Evolutionary conservation across 495 filamentous ascomycete species (phyloP).

Genomic region (Penicillium crystallinum): DNA sequence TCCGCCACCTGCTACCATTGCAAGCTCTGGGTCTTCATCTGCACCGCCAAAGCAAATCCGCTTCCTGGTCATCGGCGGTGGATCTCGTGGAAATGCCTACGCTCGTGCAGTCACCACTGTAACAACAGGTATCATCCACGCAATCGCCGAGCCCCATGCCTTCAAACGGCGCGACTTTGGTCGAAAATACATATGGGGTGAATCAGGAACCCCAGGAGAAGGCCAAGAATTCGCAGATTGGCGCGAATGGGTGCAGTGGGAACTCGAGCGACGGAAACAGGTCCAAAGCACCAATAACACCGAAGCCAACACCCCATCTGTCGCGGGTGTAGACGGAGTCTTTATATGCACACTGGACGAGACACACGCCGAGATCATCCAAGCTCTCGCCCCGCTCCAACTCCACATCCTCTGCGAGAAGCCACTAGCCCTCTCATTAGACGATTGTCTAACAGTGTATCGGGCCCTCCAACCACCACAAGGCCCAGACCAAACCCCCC

Average conservation of each 20-base stretch:
- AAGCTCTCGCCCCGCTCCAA: constrained; percentile 59
- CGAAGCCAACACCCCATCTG: not conserved
- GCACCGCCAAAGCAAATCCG: constrained; percentile 25
- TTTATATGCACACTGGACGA: constrained; percentile 89
- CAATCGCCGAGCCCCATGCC: constrained; percentile 75
- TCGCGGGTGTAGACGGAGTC: constrained; percentile 60
- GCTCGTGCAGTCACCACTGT: constrained; percentile 57
- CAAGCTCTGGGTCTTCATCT: not conserved
- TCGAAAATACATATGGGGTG: constrained; percentile 62
- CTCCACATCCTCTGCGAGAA: constrained; percentile 95
- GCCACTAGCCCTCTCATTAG: constrained; percentile 72
- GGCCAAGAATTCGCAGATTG: constrained; percentile 67
- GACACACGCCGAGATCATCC: constrained; percentile 74
- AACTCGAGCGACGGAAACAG: constrained; percentile 46
- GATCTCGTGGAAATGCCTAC: constrained; percentile 76
- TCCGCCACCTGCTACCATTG: constrained; percentile 5
- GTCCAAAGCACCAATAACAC: not conserved
- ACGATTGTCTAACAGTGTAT: constrained; percentile 72
- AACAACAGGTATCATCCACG: constrained; percentile 59
- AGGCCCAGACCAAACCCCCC: not conserved
- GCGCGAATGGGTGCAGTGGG: constrained; percentile 65
- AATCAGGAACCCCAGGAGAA: constrained; percentile 31
- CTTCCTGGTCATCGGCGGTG: constrained; percentile 81
- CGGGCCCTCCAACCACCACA: constrained; percentile 39
- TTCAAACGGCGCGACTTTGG: constrained; percentile 71